Base-by-base conservation (phyloP, 2,329 filamentous ascomycete species). In the Fusarium oligoseptatum region DNA sequence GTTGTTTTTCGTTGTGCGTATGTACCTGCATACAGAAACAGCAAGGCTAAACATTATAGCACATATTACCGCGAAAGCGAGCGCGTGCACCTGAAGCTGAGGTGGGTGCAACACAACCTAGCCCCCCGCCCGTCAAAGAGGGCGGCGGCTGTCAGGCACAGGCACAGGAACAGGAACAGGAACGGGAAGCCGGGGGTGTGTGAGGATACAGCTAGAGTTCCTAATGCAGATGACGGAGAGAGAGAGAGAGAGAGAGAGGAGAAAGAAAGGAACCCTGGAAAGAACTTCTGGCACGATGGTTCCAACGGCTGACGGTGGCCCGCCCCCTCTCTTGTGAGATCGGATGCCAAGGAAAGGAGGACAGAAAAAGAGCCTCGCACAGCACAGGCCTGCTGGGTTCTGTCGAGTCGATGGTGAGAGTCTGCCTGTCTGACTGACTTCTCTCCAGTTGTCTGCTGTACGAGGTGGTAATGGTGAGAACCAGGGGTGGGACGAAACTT, bases 81-180 rank as follows among this genome's bases (percentile, higher is more conserved):
- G 56, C 22, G 52, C 58, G 36, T 61, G 34, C 70, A 78, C 76
- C 77, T 78, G 77, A 78, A 78, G 77, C 77, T 78, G 77, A 78
- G 60, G 77, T 78, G 39, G 73, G 77, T 78, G 77, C 73, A 78
- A 78, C 77, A 64, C 70, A 66, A 75, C 67, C 69, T 11, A 12
- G 8, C 32, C 48, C 72, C 76, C 75, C 74, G 52, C 52, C 67
- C 62, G 70, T 69, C 32, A 64, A 62, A 55, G 58, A 63, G 22
- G 64, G 61, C 36, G 64, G 62, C 70, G 64, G 62, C 70, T 68
- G 64, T 60, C 62, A 64, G 43, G 52, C 58, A 70, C 68, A 68
- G n/a, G 48, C 66, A 60, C 29, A 68, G 41, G 36, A 43, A 43
- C 41, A 20, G 20, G 29, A 43, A 43, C 41, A 20, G 20, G 29